Conservation (phyloP, 495 filamentous ascomycete species). For the Acidomyces sp. region DNA sequence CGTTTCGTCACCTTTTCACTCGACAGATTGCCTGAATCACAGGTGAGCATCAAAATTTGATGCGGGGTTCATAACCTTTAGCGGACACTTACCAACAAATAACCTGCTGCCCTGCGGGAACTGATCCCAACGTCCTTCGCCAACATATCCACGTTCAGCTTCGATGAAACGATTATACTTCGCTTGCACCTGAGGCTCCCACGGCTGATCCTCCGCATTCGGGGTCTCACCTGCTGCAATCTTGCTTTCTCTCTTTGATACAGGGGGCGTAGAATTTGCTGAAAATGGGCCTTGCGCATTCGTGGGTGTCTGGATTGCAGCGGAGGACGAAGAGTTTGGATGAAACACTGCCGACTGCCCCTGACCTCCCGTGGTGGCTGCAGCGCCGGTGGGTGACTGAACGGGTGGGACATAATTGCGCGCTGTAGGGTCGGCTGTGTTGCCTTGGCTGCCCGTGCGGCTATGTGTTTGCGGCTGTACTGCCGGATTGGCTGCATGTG, state of each 20-base stretch:
- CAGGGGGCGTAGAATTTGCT: conserved; percentile 14
- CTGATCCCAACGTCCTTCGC: conserved; percentile 83
- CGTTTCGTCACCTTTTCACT: conserved; percentile 87
- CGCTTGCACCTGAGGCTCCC: conserved; percentile 52
- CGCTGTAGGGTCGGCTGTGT: conserved; percentile 27
- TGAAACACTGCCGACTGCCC: not conserved
- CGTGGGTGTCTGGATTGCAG: conserved; percentile 17
- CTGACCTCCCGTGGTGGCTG: not conserved
- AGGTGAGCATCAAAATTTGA: conserved; percentile 4
- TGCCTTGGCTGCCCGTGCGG: conserved; percentile 26
- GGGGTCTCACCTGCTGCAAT: conserved; percentile 2
- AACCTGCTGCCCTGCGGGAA: conserved; percentile 77
- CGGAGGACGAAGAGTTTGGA: conserved; percentile 9
- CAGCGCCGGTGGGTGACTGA: not conserved
- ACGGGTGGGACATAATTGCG: conserved; percentile 11
- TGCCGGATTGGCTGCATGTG: conserved; percentile 35
- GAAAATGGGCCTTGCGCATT: conserved; percentile 15
- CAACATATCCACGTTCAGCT: conserved; percentile 66
- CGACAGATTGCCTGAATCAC: conserved; percentile 66
- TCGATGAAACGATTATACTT: conserved; percentile 72
- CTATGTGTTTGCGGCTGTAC: conserved; percentile 41
- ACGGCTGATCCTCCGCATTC: conserved; percentile 32
- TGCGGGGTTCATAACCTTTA: no score
- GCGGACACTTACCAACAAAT: conserved; percentile 66
- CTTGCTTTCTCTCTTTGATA: conserved; percentile 2